phyloP scores from a whole-genome alignment of 2,329 filamentous ascomycete species.

The Aspergillus proliferans region DNA sequence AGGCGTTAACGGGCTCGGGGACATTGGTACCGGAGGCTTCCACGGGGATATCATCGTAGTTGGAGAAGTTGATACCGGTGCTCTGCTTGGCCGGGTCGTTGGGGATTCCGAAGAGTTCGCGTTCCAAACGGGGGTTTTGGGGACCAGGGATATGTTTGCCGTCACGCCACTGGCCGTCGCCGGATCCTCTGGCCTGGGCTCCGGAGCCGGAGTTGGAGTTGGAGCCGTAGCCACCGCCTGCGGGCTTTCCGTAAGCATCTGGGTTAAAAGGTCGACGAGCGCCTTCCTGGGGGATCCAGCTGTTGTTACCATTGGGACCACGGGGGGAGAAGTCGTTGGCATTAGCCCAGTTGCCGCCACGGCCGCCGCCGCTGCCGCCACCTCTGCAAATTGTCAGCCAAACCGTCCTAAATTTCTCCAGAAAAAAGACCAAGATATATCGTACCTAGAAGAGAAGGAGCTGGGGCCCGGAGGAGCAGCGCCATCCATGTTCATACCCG shows the following conservation, averaged over 20 bases:
- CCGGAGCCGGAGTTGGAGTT: conserved; percentile 28
- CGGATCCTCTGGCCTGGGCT: conserved; percentile 67
- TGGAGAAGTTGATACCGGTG: conserved; percentile 99
- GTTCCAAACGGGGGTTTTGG: conserved; percentile 80
- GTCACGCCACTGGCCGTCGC: conserved; percentile 93
- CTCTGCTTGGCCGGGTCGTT: conserved; percentile 94
- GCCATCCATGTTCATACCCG: conserved; percentile 35
- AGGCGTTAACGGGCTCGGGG: conserved; percentile 81
- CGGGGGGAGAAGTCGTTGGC: conserved; percentile 52
- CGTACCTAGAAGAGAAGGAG: conserved; percentile 32
- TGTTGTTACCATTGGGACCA: conserved; percentile 32
- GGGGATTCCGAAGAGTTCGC: conserved; percentile 84
- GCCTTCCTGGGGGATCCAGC: conserved; percentile 29
- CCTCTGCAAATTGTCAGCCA: conserved; percentile 15
- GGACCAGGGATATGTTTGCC: conserved; percentile 94
- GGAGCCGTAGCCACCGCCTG: conserved; percentile 31
- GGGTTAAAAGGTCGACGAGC: conserved; percentile 50
- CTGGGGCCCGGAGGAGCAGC: conserved; percentile 25
- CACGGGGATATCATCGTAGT: conserved; percentile 99
- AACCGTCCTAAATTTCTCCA: conserved; percentile 4
- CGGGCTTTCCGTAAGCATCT: conserved; percentile 56
- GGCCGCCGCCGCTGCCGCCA: conserved; percentile 2
- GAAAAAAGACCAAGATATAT: conserved; percentile 3
- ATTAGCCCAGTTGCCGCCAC: conserved; percentile 47
- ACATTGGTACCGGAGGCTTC: conserved; percentile 93